Evolutionary conservation across 1,139 yeast genomes (phyloP).

Genomic region (Pichia sp.): DNA sequence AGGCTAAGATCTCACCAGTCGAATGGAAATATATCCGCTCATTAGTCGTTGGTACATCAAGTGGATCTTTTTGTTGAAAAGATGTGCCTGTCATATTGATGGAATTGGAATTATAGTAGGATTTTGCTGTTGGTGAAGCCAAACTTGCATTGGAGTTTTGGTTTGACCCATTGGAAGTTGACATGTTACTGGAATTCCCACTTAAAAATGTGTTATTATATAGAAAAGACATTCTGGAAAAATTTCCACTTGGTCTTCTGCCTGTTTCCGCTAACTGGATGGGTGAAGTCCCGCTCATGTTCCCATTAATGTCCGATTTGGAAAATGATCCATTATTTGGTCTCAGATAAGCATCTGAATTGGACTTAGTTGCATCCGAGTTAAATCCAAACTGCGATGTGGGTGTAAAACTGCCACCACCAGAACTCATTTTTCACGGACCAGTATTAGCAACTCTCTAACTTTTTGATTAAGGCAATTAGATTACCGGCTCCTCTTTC

Average conservation of each 20-base stretch:
- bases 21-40: slow-evolving; percentile 23
- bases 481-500: too few species aligned
- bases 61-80: neutral
- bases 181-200: neutral
- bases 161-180: neutral
- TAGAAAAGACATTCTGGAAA: slow-evolving; percentile 30
- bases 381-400: too few species aligned
- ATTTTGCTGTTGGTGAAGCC: neutral
- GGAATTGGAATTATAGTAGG: neutral
- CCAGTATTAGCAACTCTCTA: too few species aligned
- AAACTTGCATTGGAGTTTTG: neutral
- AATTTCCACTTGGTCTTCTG: slow-evolving; percentile 22
- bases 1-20: slow-evolving; percentile 28
- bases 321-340: too few species aligned
- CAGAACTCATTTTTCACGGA: too few species aligned
- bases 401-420: too few species aligned
- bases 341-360: too few species aligned
- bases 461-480: too few species aligned
- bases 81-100: neutral
- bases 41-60: slow-evolving; percentile 1
- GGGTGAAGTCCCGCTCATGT: slow-evolving; percentile 7
- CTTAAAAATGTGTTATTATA: slow-evolving; percentile 6
- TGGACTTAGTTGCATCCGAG: too few species aligned
- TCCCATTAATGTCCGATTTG: too few species aligned
- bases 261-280: slow-evolving; percentile 17